A percentile compares a stretch with the other conserved stretches of the same genome.
These are phyloP conservation scores for Microstegium vimineum DNA, from an alignment of 176 grass and related monocot genomes.

Conservation along the genomic window DNA sequence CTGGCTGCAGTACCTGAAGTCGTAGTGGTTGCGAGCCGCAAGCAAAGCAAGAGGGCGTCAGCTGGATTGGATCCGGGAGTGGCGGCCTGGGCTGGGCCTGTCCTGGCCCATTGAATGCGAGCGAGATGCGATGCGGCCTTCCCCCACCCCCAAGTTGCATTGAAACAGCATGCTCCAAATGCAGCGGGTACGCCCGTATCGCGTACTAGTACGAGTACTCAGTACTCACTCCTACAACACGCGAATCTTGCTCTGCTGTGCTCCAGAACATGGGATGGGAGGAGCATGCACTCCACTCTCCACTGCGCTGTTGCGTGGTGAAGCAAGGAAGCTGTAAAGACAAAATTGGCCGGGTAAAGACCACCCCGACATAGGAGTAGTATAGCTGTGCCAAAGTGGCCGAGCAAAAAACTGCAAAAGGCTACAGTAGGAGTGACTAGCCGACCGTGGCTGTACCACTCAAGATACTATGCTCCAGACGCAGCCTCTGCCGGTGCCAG, in stretches of 20 bases:
- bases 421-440: background rate
- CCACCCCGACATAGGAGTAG: no score
- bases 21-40: no score
- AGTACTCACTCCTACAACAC: no score
- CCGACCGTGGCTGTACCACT: background rate
- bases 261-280: background rate
- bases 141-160: background rate
- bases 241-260: background rate
- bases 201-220: background rate
- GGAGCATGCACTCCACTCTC: background rate
- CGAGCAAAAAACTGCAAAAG: background rate
- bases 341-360: no score
- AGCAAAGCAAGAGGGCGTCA: no score
- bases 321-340: background rate
- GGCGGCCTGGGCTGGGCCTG: background rate
- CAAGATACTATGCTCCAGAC: background rate
- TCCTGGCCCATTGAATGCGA: background rate
- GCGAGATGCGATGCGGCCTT: background rate
- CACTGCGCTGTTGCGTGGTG: background rate
- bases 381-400: no score
- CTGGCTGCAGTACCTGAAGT: no score
- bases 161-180: background rate
- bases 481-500: background rate
- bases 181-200: background rate
- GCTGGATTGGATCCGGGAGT: background rate